Evolutionary conservation across 2,329 filamentous ascomycete species (phyloP).

Genomic region (Verticillium tricorpus): DNA sequence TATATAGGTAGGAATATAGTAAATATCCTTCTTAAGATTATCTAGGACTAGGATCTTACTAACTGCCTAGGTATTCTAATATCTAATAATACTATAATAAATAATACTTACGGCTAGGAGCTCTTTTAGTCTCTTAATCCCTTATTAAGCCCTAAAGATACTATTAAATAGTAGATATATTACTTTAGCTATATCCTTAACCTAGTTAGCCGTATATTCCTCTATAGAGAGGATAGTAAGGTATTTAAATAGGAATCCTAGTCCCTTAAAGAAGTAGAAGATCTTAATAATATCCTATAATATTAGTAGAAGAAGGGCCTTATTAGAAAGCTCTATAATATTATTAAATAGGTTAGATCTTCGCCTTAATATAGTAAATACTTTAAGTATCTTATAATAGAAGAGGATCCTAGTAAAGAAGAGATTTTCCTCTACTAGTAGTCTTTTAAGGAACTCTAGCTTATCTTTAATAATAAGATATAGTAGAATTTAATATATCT

Average conservation of each 20-base stretch:
- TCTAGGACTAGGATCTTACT: too few relatives aligned
- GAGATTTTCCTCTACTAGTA: background rate
- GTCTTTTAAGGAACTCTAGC: background rate
- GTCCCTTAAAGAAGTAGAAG: background rate
- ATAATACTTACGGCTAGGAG: background rate
- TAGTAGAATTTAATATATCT: too few relatives aligned
- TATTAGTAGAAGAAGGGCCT: background rate
- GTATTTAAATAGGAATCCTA: background rate
- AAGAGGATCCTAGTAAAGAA: background rate
- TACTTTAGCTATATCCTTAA: background rate
- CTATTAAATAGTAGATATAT: background rate
- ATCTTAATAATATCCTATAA: background rate
- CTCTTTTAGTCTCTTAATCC: background rate
- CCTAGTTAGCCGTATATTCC: too few relatives aligned
- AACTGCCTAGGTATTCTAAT: too few relatives aligned
- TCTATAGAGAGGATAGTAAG: too few relatives aligned
- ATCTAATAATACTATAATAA: too few relatives aligned
- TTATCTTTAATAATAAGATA: background rate
- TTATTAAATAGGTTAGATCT: background rate
- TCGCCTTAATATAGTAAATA: background rate
- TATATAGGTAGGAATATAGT: too few relatives aligned
- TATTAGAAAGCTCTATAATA: background rate
- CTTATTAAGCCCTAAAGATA: background rate
- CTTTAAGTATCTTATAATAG: background rate
- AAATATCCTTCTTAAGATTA: too few relatives aligned